Evolutionary conservation across 352 stramenopile genomes (phyloP).

Genomic region (Phytophthora aleatoria): DNA sequence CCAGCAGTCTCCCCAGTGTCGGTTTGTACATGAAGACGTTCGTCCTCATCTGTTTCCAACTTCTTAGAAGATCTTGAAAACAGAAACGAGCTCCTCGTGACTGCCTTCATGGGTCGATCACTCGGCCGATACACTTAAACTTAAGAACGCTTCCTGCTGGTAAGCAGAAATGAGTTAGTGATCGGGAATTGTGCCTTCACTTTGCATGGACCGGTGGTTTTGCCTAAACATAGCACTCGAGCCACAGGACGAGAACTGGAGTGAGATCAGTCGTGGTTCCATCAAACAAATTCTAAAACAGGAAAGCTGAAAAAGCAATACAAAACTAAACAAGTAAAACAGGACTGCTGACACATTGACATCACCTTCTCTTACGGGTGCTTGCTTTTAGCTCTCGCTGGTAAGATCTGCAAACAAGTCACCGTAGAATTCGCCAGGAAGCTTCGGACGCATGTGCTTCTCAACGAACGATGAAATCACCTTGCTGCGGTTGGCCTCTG

Average conservation of each 20-base stretch:
- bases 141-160: not conserved
- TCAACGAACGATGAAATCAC: constrained; percentile 75
- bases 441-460: constrained; percentile 82
- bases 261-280: not conserved
- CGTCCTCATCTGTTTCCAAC: constrained; percentile 4
- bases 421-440: constrained; percentile 88
- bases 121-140: too few relatives aligned
- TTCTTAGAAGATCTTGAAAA: constrained; percentile 31
- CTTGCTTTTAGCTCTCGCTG: constrained; percentile 20
- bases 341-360: constrained; percentile 28
- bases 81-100: constrained; percentile 25
- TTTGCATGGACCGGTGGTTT: constrained; percentile 9
- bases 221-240: constrained; percentile 32
- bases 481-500: constrained; percentile 74
- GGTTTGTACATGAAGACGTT: not conserved
- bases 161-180: constrained; percentile 15
- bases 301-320: constrained; percentile 12
- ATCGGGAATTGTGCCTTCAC: not conserved
- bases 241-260: constrained; percentile 14
- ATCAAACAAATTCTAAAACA: constrained; percentile 11
- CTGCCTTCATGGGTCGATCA: constrained; percentile 9
- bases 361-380: constrained; percentile 10
- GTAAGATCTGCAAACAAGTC: constrained; percentile 73
- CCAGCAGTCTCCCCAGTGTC: not conserved
- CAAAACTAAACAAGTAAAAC: constrained; percentile 22